Conservation (phyloP, 2,329 filamentous ascomycete genomes). For the Claviceps humidiphila region DNA sequence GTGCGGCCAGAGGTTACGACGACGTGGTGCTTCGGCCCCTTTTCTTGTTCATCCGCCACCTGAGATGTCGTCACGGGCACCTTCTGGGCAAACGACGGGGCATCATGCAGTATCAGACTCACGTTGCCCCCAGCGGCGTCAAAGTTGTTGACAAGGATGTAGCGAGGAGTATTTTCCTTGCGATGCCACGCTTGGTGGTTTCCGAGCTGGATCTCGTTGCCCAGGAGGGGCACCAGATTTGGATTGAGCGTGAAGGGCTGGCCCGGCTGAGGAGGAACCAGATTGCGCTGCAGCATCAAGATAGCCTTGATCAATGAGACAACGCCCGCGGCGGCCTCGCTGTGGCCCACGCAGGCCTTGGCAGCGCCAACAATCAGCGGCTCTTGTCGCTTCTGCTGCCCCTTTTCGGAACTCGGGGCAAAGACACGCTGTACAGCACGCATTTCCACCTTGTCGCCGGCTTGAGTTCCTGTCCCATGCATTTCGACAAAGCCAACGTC, state of each 20-base stretch:
- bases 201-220: not conserved
- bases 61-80: not conserved
- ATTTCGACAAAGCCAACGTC: conserved; percentile 53
- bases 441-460: not conserved
- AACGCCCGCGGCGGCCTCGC: not conserved
- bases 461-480: not conserved
- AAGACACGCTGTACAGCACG: not conserved
- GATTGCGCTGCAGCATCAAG: not conserved
- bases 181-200: not conserved
- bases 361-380: not conserved
- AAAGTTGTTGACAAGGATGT: not conserved
- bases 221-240: not conserved
- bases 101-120: not conserved
- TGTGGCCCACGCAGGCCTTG: not conserved
- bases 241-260: not conserved
- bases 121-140: not conserved
- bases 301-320: not conserved
- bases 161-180: not conserved
- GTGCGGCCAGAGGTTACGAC: not conserved
- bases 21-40: not conserved
- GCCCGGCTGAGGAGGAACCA: not conserved
- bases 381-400: not conserved
- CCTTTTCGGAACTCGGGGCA: not conserved
- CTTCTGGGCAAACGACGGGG: not conserved
- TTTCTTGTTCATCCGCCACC: not conserved